Evolutionary conservation across 768 basidiomycete genomes (phyloP), one percentile per base, ranked within the genome.

Genomic region (Auriscalpium microsporum): DNA sequence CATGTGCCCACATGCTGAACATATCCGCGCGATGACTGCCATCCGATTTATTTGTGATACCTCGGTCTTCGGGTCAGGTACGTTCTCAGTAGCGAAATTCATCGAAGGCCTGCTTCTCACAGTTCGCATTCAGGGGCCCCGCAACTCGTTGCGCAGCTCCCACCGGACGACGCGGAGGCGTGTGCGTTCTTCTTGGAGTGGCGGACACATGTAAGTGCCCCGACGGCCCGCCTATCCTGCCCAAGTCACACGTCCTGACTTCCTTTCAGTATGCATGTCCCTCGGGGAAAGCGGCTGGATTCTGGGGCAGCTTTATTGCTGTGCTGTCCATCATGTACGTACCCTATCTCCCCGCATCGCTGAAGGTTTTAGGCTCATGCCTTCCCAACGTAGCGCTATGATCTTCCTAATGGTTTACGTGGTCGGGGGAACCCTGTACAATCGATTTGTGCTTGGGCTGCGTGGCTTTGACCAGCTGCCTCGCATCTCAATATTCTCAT

Each of bases 111-210:
- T 57, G 10, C 10, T 34, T 35, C 40, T 51, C 16, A 45, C n/a
- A 21, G 47, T 16, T 16, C 11, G 4, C 36, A 2, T 21, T n/a
- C 36, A 73, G 81, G 81, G 8, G 66, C 67, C 46, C 82, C 82
- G 8, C 63, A 70, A 14, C 74, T 94, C 4, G 68, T 90, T 3
- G 83, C 80, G 2, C 82, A 86, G 49, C 78, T 91, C 21, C 87
- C 87, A 5, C 80, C 82, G 8, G 78, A 80, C 14, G 82, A 86
- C 36, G 78, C 84, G 9, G 65, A 64, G 28, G 81, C 81, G n/a
- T 94, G 92, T 67, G 78, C 82, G 11, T 93, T 84, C 65, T 79
- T 87, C 56, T 70, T 94, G 40, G 90, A 94, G 71, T 94, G 92
- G 92, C 74, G 78, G 54, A 92, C 87, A 5, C 82, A 82, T 62